Base-by-base conservation (phyloP, 805 yeast species). In the Cyberlindnera lachancei region DNA sequence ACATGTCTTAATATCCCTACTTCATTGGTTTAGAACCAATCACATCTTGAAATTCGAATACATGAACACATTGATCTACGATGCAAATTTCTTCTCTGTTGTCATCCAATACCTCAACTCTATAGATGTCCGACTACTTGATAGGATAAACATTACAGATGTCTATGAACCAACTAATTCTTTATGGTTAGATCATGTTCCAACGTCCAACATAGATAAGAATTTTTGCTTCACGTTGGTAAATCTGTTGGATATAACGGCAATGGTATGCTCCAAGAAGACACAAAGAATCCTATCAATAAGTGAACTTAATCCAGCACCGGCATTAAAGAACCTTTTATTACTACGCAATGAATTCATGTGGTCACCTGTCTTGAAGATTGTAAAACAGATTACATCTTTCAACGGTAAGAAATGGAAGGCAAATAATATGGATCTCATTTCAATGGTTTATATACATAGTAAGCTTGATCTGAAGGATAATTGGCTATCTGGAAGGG, bases 341-440 rank as follows among this genome's bases (percentile, higher is more conserved):
- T 60, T 70, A 4, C 65, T 86, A 27, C 79, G 75, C 50, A 85
- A 83, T 47, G 51, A 61, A 16, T 68, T 68, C 8, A 55, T 86
- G 16, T 78, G 82, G 58, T 63, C 63, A 30, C 88, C 94, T 1
- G 75, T 83, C 4, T 61, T 88, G 46, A 78, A 77, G 48, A 69
- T 83, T 1, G 63, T 88, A 38, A 87, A 84, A 53, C 77, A 82
- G 40, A 68, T 87, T 31, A 77, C 87, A 2, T 95, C 96, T 0
- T 85, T 80, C 58, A 88, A 85, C 48, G 96, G 96, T 14, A 76
- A 92, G 38, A 87, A 88, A 55, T 90, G 98, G 98, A 78, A 87
- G 45, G 73, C 87, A 11, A 73, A 77, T 41, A 92, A 90, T 52
- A 90, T 92, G 96, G 96, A 88, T 43, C 64, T 92, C 28, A 83